Evolutionary conservation across 371 early-diverging fungal genomes (phyloP).

Genomic region (Funneliformis caledonium): DNA sequence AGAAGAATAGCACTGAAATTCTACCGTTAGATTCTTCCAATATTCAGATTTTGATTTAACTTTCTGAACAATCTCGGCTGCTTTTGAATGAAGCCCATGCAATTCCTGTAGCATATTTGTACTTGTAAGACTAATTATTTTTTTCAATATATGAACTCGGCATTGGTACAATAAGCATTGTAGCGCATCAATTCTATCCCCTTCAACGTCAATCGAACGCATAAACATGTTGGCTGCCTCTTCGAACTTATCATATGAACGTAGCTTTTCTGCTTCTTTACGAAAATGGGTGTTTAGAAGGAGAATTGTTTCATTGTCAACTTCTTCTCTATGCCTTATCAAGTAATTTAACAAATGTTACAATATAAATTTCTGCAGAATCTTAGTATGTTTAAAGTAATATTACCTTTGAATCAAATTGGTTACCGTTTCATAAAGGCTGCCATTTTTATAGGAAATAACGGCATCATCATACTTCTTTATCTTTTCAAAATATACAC

Average conservation of each 20-base stretch:
- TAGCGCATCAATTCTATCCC: neutral
- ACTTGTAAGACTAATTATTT: neutral
- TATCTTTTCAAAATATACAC: constrained; percentile 5
- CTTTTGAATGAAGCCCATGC: neutral
- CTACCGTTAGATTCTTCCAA: neutral
- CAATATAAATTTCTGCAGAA: neutral
- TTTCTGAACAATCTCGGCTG: neutral
- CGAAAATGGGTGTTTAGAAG: constrained; percentile 6
- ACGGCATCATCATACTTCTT: constrained; percentile 8
- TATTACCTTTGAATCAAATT: constrained; percentile 24
- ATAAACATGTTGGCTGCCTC: neutral
- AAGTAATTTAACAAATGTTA: constrained; percentile 6
- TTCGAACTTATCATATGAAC: neutral
- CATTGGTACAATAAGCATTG: constrained; percentile 1
- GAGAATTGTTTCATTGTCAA: neutral
- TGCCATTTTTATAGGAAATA: constrained; percentile 23
- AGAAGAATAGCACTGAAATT: constrained; percentile 17
- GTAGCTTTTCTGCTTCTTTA: neutral
- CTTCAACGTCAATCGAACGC: neutral
- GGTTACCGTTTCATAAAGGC: neutral
- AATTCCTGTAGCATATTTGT: neutral
- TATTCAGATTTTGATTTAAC: neutral
- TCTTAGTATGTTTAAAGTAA: no score
- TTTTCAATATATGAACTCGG: constrained; percentile 4
- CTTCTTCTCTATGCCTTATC: constrained; percentile 1